phyloP scores from a whole-genome alignment of 2,329 filamentous ascomycete species.

The Acephala macrosclerotiorum region DNA sequence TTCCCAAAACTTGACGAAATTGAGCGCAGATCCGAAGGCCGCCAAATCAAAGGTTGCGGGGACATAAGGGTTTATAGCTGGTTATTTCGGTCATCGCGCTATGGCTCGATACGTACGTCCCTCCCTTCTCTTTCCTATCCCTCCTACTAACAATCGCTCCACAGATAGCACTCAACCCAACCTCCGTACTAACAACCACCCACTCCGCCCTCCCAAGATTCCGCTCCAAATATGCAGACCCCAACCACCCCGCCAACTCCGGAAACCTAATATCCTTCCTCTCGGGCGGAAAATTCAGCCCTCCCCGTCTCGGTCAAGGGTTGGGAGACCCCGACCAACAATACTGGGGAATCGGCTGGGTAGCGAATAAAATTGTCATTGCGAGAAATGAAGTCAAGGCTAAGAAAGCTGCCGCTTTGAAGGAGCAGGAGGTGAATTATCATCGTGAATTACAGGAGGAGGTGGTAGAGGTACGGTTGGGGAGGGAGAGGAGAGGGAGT shows the following conservation, averaged over 20 bases:
- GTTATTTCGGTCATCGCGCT: slow-evolving; percentile 32
- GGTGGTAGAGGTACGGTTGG: too few species aligned
- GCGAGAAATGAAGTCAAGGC: neutral
- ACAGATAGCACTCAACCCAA: neutral
- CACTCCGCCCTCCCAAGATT: slow-evolving; percentile 45
- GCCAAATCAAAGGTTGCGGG: slow-evolving; percentile 21
- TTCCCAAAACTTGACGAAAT: slow-evolving; percentile 46
- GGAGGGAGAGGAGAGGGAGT: neutral
- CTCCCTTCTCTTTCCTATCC: neutral
- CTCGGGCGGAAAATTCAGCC: slow-evolving; percentile 21
- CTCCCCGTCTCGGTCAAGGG: neutral
- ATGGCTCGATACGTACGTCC: slow-evolving; percentile 29
- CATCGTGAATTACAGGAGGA: neutral
- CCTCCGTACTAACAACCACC: neutral
- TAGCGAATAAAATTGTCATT: neutral
- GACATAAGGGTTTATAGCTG: slow-evolving; percentile 20
- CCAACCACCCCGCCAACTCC: slow-evolving; percentile 56
- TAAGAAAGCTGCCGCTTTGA: neutral
- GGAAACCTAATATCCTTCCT: slow-evolving; percentile 41
- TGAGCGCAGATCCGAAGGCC: slow-evolving; percentile 26
- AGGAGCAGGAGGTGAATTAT: neutral
- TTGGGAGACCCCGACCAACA: neutral
- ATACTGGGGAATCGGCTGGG: neutral
- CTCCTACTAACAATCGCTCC: neutral
- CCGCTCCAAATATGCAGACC: slow-evolving; percentile 56